Evolutionary conservation across 306 rosid species (phyloP), one percentile per base, ranked within the genome.

Genomic region (Casuarina cunninghamiana): DNA sequence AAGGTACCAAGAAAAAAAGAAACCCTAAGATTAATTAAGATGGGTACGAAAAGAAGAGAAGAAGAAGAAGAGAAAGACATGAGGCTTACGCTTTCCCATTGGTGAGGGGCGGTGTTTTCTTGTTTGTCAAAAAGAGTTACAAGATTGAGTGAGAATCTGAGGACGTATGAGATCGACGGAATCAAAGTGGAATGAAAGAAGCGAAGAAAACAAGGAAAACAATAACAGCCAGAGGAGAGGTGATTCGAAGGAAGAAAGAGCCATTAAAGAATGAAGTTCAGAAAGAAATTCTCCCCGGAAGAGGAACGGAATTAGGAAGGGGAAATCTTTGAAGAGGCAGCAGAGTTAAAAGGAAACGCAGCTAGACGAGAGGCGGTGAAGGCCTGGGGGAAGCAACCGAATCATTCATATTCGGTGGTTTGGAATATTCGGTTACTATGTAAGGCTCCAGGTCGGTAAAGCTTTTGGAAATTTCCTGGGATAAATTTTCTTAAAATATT

Each of bases 11-110:
- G 5, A 5, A 6, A 44, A 12, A 69, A 19, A 5, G 21, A 77
- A 75, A 77, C 60, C 53, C 83, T 74, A 70, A 19, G 70, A 37
- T 63, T 19, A 38, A 63, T 37, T 49, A n/a, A 63, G 50, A 44
- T 46, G 19, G 48, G 32, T 78, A 17, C 6, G 21, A 54, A 60
- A 39, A 16, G 32, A 5, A n/a, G 17, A 8, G 1, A 32, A 10
- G 13, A 10, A 76, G 2, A 19, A 15, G 15, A 13, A 43, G 32
- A n/a, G n/a, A 43, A 32, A 60, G 32, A 26, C 32, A 26, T 26
- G 68, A 72, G 79, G 83, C 92, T 95, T 81, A 95, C 97, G 97
- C 67, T 89, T 95, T 82, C 98, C 98, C 98, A 95, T 95, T 26
- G 53, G 75, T 2, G 84, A 83, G 79, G 72, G 78, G 73, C 84